Conservation (phyloP, 2,329 filamentous ascomycete species). For the Alternaria metachromatica region DNA sequence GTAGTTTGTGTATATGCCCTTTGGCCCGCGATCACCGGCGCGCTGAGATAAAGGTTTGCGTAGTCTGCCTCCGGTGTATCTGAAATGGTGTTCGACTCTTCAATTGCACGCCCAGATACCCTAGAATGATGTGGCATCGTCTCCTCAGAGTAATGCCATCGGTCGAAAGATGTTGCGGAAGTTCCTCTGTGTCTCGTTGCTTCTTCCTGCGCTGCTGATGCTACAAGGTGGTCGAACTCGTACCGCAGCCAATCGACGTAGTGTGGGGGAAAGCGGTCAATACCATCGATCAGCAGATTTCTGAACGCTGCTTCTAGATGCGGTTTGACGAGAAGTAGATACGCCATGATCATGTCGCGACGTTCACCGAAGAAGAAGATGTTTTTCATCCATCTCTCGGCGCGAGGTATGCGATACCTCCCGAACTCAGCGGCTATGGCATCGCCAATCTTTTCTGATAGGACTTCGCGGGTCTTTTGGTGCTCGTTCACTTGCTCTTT, state of each 20-base stretch:
- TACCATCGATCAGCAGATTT: background rate
- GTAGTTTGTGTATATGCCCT: conserved; percentile 2
- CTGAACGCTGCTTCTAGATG: background rate
- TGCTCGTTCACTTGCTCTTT: background rate
- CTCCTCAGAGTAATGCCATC: conserved; percentile 6
- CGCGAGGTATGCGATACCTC: background rate
- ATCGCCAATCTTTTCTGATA: background rate
- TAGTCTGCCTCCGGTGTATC: background rate
- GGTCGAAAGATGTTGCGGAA: conserved; percentile 8
- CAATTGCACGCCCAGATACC: background rate
- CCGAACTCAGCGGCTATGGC: background rate
- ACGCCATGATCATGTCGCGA: conserved; percentile 14
- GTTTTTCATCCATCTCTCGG: background rate
- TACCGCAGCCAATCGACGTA: conserved; percentile 1
- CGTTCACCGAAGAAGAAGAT: conserved; percentile 11
- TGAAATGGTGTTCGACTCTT: background rate
- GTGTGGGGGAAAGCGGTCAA: background rate
- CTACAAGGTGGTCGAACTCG: conserved; percentile 10
- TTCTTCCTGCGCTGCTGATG: conserved; percentile 16
- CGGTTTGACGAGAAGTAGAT: conserved; percentile 3
- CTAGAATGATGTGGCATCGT: background rate
- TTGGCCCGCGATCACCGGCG: background rate
- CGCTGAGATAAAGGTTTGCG: background rate
- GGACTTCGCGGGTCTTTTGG: conserved; percentile 1
- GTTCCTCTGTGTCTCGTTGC: conserved; percentile 1